Evolutionary conservation across 768 basidiomycete species (phyloP).

Genomic region (Tylopilus cervinicoccineus): DNA sequence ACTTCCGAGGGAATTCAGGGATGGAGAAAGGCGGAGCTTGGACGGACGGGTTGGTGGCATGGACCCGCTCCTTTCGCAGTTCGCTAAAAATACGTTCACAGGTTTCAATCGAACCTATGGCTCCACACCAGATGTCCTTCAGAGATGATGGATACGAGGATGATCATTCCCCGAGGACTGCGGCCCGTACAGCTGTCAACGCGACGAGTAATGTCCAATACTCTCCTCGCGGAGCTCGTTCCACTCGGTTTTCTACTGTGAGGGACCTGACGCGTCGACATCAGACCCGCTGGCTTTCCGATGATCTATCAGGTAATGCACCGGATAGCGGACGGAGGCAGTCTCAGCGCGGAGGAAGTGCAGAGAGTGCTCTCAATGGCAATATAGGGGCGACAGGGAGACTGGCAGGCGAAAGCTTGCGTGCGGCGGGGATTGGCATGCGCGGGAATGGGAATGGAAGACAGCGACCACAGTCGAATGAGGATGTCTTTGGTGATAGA

Average conservation of each 20-base stretch:
- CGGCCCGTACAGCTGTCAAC: constrained; percentile 20
- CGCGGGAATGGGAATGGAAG: constrained; percentile 27
- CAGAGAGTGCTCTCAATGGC: constrained; percentile 56
- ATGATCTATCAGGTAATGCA: constrained; percentile 36
- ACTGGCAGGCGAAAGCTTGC: constrained; percentile 62
- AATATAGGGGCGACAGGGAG: constrained; percentile 43
- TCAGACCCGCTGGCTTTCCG: constrained; percentile 52
- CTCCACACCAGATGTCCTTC: constrained; percentile 32
- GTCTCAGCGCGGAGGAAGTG: constrained; percentile 60
- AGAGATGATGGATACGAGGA: constrained; percentile 22
- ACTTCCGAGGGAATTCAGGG: constrained; percentile 48
- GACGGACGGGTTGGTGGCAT: constrained; percentile 40
- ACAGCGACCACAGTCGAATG: constrained; percentile 26
- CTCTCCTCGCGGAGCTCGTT: constrained; percentile 29
- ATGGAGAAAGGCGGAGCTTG: constrained; percentile 32
- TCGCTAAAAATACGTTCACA: constrained; percentile 11
- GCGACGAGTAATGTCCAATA: constrained; percentile 21
- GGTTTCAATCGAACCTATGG: constrained; percentile 37
- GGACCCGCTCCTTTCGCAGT: neutral
- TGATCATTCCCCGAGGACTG: constrained; percentile 23
- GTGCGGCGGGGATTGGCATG: constrained; percentile 64
- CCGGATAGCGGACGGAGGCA: constrained; percentile 46
- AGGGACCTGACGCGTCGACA: constrained; percentile 47
- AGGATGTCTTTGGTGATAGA: constrained; percentile 35
- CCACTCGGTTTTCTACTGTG: constrained; percentile 42